These are phyloP conservation scores for Athelia sp. DNA, from an alignment of 1,284 basidiomycete species.

Conservation along the genomic window DNA sequence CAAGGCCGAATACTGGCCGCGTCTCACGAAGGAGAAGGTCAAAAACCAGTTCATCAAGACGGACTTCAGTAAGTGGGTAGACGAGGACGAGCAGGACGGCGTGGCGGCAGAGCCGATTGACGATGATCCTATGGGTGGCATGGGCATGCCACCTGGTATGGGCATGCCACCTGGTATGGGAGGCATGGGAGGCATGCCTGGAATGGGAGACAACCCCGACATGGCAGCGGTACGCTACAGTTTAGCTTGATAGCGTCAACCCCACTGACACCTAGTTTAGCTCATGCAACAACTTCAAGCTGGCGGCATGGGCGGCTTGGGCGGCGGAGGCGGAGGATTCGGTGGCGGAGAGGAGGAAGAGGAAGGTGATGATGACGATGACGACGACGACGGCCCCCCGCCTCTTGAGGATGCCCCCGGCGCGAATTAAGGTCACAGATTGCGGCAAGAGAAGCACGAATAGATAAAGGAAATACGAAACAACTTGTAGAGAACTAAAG, in stretches of 20 bases:
- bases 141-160: conserved; percentile 40
- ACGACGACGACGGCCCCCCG: conserved; percentile 67
- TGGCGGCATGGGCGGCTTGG: conserved; percentile 3
- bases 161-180: conserved; percentile 34
- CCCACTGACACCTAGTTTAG: neutral
- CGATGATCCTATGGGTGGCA: conserved; percentile 41
- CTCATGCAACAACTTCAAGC: conserved; percentile 2
- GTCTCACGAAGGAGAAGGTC: conserved; percentile 83
- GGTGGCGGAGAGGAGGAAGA: conserved; percentile 26
- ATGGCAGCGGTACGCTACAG: neutral
- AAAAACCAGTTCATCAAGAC: conserved; percentile 83
- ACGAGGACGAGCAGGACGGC: conserved; percentile 91
- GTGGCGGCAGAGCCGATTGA: conserved; percentile 36
- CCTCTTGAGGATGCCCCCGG: conserved; percentile 65
- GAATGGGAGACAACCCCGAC: conserved; percentile 10
- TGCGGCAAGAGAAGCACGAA: no score
- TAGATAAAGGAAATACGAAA: no score
- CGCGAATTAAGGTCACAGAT: no score
- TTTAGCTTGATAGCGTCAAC: neutral
- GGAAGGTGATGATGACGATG: conserved; percentile 39
- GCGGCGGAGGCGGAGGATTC: conserved; percentile 19
- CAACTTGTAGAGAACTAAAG: no score
- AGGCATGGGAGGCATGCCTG: conserved; percentile 30
- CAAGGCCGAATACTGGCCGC: conserved; percentile 81
- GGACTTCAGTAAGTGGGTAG: conserved; percentile 90